Evolutionary conservation across 352 stramenopile species (phyloP), one percentile per base, ranked within the genome.

Genomic region (Thalassiosira oceanica): DNA sequence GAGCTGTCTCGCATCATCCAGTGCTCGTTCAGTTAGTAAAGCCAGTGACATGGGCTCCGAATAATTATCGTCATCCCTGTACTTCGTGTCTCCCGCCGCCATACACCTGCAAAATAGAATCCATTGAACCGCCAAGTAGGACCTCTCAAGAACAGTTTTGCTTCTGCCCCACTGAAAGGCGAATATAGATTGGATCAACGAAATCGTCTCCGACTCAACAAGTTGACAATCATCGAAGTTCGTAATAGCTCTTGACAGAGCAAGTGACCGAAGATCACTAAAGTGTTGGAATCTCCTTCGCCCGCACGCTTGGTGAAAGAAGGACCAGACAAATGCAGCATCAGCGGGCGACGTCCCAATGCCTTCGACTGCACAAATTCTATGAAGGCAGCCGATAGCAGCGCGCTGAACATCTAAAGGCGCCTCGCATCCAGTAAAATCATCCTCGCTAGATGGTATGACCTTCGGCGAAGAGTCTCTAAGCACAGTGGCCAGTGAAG

Each of bases 51-150:
- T n/a, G n/a, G 67, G 46, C 27, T 31, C 24, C 42, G 20, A 48
- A 56, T 75, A 54, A 27, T 53, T 21, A 11, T 74, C 54, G 5
- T 35, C 20, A 33, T 61, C 21, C 45, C 43, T 2, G 55, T 61
- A 62, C 16, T 33, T 45, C 16, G 62, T 49, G 42, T 65, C 64
- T n/a, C 79, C 80, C 36, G 70, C 60, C 29, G 77, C 33, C 15
- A 90, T 48, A 49, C 50, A 76, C 51, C 72, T 70, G 52, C 61
- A 72, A 20, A 78, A 74, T 1, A 89, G 73, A 33, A 89, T 71
- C 55, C 73, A 86, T 20, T 78, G 65, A 23, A 89, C 28, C 23
- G 79, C 60, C 35, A 66, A 35, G 27, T 56, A 73, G 26, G 45
- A 41, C 53, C 48, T 41, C n/a, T n/a, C n/a, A n/a, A n/a, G n/a